A percentile compares a stretch with the other conserved stretches of the same genome.
phyloP scores from a whole-genome alignment of 2,329 filamentous ascomycete genomes.

The Annulohypoxylon truncatum region DNA sequence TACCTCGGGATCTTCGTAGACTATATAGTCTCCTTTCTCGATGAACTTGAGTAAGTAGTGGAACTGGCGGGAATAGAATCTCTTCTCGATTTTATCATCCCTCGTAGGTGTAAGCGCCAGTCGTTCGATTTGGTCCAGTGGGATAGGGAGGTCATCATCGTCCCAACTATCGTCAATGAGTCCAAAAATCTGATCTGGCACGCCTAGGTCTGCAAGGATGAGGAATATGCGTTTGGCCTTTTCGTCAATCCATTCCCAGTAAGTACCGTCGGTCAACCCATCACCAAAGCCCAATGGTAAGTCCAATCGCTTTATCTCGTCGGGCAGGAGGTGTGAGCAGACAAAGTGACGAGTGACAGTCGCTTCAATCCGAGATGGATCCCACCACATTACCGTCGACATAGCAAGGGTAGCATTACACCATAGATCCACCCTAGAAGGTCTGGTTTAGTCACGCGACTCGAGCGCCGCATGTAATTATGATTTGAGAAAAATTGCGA shows the following conservation, averaged over 20 bases:
- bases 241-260: conserved; percentile 80
- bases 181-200: conserved; percentile 79
- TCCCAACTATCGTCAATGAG: conserved; percentile 82
- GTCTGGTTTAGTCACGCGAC: conserved; percentile 31
- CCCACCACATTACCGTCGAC: conserved; percentile 71
- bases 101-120: conserved; percentile 69
- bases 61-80: conserved; percentile 78
- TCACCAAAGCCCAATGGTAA: conserved; percentile 74
- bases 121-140: conserved; percentile 72
- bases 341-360: conserved; percentile 77
- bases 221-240: conserved; percentile 78
- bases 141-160: conserved; percentile 78
- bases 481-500: conserved; percentile 26
- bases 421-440: conserved; percentile 38
- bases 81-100: conserved; percentile 73
- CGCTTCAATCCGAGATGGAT: conserved; percentile 73
- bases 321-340: conserved; percentile 70
- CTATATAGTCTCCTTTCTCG: conserved; percentile 68
- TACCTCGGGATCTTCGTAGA: conserved; percentile 74
- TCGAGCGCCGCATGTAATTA: conserved; percentile 30
- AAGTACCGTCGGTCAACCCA: conserved; percentile 76
- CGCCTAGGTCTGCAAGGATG: conserved; percentile 74
- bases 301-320: conserved; percentile 72
- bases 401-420: conserved; percentile 45
- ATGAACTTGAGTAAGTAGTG: conserved; percentile 75